Percentiles rank a stretch among this genome's conserved stretches.
Evolutionary conservation across 768 basidiomycete species (phyloP).

Genomic region (Scleroderma citrinum): DNA sequence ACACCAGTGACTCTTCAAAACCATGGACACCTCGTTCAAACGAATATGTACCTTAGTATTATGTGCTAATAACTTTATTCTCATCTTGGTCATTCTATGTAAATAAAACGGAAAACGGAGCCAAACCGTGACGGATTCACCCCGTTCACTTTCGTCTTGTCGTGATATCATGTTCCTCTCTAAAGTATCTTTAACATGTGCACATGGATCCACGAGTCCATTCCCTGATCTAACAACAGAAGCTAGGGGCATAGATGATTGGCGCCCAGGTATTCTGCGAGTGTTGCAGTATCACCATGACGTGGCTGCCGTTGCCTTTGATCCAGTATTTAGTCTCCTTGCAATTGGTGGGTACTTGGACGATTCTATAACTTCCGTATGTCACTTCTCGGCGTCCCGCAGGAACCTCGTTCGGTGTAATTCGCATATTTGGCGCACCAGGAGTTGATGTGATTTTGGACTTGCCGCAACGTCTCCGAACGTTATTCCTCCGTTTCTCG

Average conservation of each 20-base stretch:
- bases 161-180: neutral
- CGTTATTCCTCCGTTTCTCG: conserved; percentile 63
- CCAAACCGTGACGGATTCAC: too few relatives aligned
- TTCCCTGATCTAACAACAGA: conserved; percentile 49
- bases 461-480: conserved; percentile 39
- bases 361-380: neutral
- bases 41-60: conserved; percentile 8
- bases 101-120: too few relatives aligned
- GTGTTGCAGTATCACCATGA: conserved; percentile 46
- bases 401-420: conserved; percentile 61
- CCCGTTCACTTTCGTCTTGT: too few relatives aligned
- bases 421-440: conserved; percentile 64
- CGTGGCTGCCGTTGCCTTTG: conserved; percentile 48
- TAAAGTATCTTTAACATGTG: neutral
- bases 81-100: neutral
- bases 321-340: conserved; percentile 56
- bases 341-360: conserved; percentile 43
- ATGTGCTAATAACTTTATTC: conserved; percentile 5
- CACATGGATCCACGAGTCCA: neutral
- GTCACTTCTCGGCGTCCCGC: neutral
- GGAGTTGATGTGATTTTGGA: conserved; percentile 51
- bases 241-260: conserved; percentile 53
- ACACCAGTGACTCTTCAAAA: conserved; percentile 2
- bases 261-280: conserved; percentile 47
- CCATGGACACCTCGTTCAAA: conserved; percentile 14